These are phyloP conservation scores for Solanum ossicruentum DNA, from an alignment of 257 asterid genomes.

Conservation along the genomic window DNA sequence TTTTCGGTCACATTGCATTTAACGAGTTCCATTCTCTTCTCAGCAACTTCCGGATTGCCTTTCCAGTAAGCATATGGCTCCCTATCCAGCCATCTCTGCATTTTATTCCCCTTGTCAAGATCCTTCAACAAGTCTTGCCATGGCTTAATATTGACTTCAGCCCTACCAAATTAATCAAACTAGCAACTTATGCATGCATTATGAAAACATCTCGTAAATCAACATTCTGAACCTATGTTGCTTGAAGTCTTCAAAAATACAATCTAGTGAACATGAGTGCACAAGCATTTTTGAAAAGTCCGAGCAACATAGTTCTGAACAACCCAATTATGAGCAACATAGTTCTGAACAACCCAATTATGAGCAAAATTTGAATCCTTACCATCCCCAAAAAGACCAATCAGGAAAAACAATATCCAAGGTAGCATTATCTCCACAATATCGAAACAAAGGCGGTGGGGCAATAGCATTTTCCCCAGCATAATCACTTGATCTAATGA, in stretches of 20 bases:
- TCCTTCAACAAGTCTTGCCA: slow-evolving; percentile 14
- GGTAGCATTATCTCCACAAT: slow-evolving; percentile 38
- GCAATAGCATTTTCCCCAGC: slow-evolving; percentile 4
- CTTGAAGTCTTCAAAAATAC: neutral
- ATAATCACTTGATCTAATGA: slow-evolving; percentile 19
- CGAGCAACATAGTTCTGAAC: neutral
- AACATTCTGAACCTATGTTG: neutral
- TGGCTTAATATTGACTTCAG: slow-evolving; percentile 25
- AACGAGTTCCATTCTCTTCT: slow-evolving; percentile 13
- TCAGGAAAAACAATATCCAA: slow-evolving; percentile 72
- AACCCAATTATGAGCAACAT: neutral
- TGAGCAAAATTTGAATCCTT: neutral
- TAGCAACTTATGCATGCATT: neutral
- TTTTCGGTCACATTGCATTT: slow-evolving; percentile 15
- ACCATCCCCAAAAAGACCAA: slow-evolving; percentile 98
- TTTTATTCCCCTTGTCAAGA: slow-evolving; percentile 6
- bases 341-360: neutral
- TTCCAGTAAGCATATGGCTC: slow-evolving; percentile 26
- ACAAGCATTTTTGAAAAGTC: neutral
- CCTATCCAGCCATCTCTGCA: slow-evolving; percentile 9
- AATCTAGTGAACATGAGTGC: neutral
- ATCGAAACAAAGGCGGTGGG: slow-evolving; percentile 65
- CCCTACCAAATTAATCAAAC: slow-evolving; percentile 12
- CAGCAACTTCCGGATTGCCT: slow-evolving; percentile 18
- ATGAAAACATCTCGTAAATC: neutral